Base-by-base conservation (phyloP, 2,329 filamentous ascomycete genomes). In the Plenodomus biglobosus region DNA sequence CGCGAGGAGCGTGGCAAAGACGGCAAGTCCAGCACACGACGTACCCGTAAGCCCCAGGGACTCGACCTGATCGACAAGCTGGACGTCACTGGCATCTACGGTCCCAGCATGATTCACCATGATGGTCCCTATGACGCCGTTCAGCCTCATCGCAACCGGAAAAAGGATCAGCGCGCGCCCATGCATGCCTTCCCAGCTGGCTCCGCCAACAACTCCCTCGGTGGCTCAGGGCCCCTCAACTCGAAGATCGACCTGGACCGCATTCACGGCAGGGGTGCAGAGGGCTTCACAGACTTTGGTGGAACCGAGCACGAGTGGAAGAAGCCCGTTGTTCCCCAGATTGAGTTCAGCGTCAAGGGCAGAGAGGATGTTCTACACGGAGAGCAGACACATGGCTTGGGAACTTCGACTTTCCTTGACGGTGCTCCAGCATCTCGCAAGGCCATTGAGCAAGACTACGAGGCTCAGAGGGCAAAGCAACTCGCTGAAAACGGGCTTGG, bases 71-170 rank as follows among this genome's bases (percentile, higher is more conserved):
- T 99, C 64, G 94, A 99, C 75, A 92, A 96, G 71, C 78, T 99
- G 57, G 94, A 97, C 76, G 92, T 94, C 54, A 96, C 92, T 3
- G 92, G 92, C 70, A 95, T 97, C 61, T 96, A 95, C 68, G 92
- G 94, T 48, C 90, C 88, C 63, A 92, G 92, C 74, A 78, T 96
- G 59, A 96, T 97, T 74, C 94, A 99, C 65, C 94, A 99, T 67
- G 94, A 97, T 65, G 94, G 94, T 1, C 94, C 94, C 3, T 99
- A 96, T 64, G 94, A 99, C 73, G 94, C 94, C 17, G 89, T 94
- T 70, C 95, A 96, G 71, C 91, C 94, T 3, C 88, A 95, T 70
- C 89, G 94, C 56, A 99, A 97, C 73, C 85, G 89, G 48, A 88
- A 88, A 66, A 89, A 86, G 62, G 85, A 87, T 64, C 84, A 86